Percentiles rank a stretch among this genome's conserved stretches.
Evolutionary conservation across 495 filamentous ascomycete genomes (phyloP).

Genomic region (Extremus antarcticus): DNA sequence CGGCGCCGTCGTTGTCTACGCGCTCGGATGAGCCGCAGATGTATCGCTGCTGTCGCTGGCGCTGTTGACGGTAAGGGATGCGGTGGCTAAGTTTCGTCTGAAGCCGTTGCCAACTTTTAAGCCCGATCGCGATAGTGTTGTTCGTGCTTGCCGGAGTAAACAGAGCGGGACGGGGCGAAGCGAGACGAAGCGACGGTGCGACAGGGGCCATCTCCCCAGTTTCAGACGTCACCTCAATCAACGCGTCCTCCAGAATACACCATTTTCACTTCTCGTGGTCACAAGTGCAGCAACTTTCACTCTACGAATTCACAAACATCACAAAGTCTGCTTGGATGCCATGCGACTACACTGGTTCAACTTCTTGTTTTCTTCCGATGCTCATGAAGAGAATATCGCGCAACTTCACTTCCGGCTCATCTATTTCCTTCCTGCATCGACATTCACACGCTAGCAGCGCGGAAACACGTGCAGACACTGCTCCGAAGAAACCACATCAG

Average conservation of each 20-base stretch:
- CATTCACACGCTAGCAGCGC: too few relatives aligned
- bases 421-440: too few relatives aligned
- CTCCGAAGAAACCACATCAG: neutral
- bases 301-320: neutral
- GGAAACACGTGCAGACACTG: too few relatives aligned
- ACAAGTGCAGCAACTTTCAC: too few relatives aligned
- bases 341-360: neutral
- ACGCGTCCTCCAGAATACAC: neutral
- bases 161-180: too few relatives aligned
- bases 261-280: too few relatives aligned
- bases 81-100: neutral
- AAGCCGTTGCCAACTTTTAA: neutral
- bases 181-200: too few relatives aligned
- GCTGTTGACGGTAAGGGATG: conserved; percentile 14
- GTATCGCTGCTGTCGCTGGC: conserved; percentile 13
- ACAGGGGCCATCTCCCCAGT: too few relatives aligned
- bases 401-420: too few relatives aligned
- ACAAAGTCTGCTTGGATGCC: neutral
- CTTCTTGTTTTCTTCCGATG: too few relatives aligned
- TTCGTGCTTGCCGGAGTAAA: neutral
- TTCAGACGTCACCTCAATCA: neutral
- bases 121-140: neutral
- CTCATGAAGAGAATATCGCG: too few relatives aligned
- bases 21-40: neutral
- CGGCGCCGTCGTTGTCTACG: neutral